These are phyloP conservation scores for Colletotrichum trifolii DNA, from an alignment of 2,329 filamentous ascomycete species.

Conservation along the genomic window DNA sequence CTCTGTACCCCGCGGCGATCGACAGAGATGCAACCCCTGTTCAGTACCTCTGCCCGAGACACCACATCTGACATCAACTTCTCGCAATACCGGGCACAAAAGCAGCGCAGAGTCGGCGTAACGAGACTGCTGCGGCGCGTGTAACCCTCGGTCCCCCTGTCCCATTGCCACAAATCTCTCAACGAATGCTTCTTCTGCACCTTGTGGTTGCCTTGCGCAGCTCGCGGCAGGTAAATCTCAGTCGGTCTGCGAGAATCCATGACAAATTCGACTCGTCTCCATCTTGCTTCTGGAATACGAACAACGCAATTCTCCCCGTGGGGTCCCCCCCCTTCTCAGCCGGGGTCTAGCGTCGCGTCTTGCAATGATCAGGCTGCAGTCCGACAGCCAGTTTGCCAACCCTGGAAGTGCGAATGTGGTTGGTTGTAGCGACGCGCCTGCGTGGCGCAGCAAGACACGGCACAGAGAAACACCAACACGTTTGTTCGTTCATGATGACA, in stretches of 20 bases:
- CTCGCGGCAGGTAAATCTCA: too few species aligned
- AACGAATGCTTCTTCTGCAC: background rate
- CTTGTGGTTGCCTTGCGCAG: background rate
- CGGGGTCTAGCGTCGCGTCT: too few species aligned
- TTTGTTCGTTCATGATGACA: slow-evolving; percentile 14
- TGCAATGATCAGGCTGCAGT: too few species aligned
- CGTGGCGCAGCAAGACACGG: slow-evolving; percentile 26
- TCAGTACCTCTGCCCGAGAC: slow-evolving; percentile 7
- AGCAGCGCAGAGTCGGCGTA: background rate
- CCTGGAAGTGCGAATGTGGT: too few species aligned
- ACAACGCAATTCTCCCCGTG: too few species aligned
- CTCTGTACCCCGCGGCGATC: slow-evolving; percentile 10
- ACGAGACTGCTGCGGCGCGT: slow-evolving; percentile 13
- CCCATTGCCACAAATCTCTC: background rate
- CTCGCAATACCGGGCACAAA: slow-evolving; percentile 25
- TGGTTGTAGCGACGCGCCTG: background rate
- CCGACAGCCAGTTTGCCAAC: too few species aligned
- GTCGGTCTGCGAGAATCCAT: too few species aligned
- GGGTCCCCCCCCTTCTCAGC: too few species aligned
- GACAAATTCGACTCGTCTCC: too few species aligned
- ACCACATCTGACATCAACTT: background rate
- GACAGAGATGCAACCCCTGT: slow-evolving; percentile 1
- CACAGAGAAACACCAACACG: background rate
- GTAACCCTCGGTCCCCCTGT: background rate
- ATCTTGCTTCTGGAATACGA: too few species aligned